These are phyloP conservation scores for Trametes pubescens DNA, from an alignment of 1,284 basidiomycete species.

Conservation along the genomic window DNA sequence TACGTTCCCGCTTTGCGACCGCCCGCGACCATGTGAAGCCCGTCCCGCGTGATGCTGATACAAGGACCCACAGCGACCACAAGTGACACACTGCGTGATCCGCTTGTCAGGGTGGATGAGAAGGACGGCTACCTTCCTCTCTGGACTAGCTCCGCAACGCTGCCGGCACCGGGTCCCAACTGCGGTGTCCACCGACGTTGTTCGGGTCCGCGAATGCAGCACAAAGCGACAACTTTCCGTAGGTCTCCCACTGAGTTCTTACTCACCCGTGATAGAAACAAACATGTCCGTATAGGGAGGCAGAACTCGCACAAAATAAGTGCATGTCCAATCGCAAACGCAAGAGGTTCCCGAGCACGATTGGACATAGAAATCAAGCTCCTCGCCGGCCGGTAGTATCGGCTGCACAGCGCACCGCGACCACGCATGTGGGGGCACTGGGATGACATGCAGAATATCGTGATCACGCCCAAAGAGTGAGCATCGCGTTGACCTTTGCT, in stretches of 20 bases:
- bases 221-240: not conserved
- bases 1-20: not conserved
- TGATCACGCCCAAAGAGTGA: too few species aligned
- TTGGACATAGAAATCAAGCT: too few species aligned
- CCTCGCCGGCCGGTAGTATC: too few species aligned
- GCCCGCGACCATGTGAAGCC: not conserved
- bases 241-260: not conserved
- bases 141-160: not conserved
- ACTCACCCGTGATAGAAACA: too few species aligned
- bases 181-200: conserved; percentile 10
- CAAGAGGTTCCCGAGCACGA: too few species aligned
- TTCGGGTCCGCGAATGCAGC: not conserved
- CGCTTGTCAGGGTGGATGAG: not conserved
- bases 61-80: conserved; percentile 9
- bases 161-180: conserved; percentile 7
- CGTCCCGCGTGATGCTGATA: not conserved
- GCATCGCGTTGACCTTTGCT: too few species aligned
- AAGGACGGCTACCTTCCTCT: not conserved
- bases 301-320: too few species aligned
- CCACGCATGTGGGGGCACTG: too few species aligned
- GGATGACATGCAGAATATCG: too few species aligned
- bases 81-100: conserved; percentile 18
- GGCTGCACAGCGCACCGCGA: too few species aligned
- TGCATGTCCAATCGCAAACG: too few species aligned
- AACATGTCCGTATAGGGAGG: too few species aligned